A percentile compares a stretch with the other conserved stretches of the same genome.
Evolutionary conservation across 352 stramenopile genomes (phyloP).

Genomic region (Phytophthora agathidicida): DNA sequence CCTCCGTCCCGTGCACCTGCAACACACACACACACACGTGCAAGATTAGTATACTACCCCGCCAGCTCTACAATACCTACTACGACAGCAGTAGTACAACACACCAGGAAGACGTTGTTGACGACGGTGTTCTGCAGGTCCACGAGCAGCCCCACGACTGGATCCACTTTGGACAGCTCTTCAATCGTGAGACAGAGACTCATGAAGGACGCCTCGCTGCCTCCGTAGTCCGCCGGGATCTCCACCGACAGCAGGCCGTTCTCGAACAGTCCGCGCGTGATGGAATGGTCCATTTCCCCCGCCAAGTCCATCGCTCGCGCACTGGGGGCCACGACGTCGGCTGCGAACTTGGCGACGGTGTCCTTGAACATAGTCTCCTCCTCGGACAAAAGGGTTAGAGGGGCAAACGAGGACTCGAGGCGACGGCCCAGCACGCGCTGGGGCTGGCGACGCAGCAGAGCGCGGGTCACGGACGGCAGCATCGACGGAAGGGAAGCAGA

Average conservation of each 20-base stretch:
- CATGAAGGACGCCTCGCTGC: constrained; percentile 95
- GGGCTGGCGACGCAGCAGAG: background rate
- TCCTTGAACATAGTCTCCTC: constrained; percentile 80
- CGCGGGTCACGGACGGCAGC: background rate
- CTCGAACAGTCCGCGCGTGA: constrained; percentile 94
- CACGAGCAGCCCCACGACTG: constrained; percentile 93
- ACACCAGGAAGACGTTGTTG: constrained; percentile 95
- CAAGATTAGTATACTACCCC: too few species aligned
- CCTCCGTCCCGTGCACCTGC: constrained; percentile 70
- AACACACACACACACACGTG: background rate
- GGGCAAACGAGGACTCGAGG: constrained; percentile 33
- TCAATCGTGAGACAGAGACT: constrained; percentile 95
- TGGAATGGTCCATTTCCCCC: constrained; percentile 88
- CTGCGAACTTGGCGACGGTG: constrained; percentile 85
- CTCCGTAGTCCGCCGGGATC: constrained; percentile 93
- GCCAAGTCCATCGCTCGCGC: constrained; percentile 94
- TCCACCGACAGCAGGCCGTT: constrained; percentile 96
- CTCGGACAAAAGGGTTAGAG: constrained; percentile 65
- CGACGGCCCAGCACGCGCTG: constrained; percentile 1
- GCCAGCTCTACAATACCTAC: constrained; percentile 1
- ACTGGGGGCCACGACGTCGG: constrained; percentile 82
- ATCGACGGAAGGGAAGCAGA: constrained; percentile 2
- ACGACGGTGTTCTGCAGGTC: constrained; percentile 96
- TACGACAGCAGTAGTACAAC: background rate
- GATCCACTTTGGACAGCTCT: constrained; percentile 96